Evolutionary conservation across 352 stramenopile genomes (phyloP).

Genomic region (Albugo candida): DNA sequence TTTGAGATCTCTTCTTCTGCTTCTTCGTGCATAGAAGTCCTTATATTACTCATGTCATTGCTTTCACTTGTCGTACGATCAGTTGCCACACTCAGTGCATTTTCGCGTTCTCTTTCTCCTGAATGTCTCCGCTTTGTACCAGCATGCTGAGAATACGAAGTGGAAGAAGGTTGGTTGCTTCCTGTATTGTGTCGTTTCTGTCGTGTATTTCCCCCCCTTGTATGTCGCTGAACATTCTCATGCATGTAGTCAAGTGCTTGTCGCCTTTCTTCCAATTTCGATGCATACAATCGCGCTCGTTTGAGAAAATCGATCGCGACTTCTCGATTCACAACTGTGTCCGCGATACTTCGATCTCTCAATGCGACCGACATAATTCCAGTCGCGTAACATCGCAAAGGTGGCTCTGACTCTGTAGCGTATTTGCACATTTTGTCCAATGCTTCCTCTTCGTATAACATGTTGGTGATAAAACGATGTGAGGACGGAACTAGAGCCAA

Average conservation of each 20-base stretch:
- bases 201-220: conserved; percentile 13
- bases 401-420: conserved; percentile 25
- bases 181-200: conserved; percentile 5
- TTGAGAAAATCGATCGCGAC: conserved; percentile 52
- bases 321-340: conserved; percentile 69
- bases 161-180: not conserved
- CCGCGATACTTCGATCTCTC: conserved; percentile 55
- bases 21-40: no score
- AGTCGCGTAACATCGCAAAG: conserved; percentile 54
- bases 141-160: no score
- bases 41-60: no score
- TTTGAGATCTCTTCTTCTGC: no score
- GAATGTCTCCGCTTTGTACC: no score
- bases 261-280: conserved; percentile 49
- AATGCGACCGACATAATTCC: conserved; percentile 53
- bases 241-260: conserved; percentile 64
- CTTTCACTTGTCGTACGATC: no score
- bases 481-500: conserved; percentile 58
- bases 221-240: conserved; percentile 17
- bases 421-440: conserved; percentile 54
- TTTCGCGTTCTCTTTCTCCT: no score
- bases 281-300: conserved; percentile 48
- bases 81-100: no score
- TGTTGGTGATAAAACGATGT: conserved; percentile 41
- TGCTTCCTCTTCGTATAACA: conserved; percentile 66